Base-by-base conservation (phyloP, 257 asterid genomes). In the Petrea volubilis region DNA sequence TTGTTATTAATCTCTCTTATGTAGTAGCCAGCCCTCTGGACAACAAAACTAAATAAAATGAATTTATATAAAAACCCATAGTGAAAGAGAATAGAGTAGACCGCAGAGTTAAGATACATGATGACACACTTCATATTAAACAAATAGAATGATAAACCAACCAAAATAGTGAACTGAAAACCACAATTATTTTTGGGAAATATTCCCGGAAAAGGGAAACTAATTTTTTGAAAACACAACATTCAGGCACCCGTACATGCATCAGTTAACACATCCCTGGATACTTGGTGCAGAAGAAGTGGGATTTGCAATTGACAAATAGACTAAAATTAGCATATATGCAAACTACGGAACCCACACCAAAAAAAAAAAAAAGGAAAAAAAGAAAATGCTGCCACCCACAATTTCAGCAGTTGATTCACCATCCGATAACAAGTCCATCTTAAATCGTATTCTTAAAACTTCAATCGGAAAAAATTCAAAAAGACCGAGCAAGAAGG, bases 21-120 rank as follows among this genome's bases (percentile, higher is more conserved):
- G 33, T 18, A 33, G 24, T 41, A 52, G 13, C 15, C 25, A 57
- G 69, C 60, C 43, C 21, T 73, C 61, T 36, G 24, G 23, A 64
- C 52, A 65, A 55, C 18, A 55, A 55, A 62, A 43, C 23, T 60
- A 52, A 51, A 10, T n/a, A n/a, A n/a, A 34, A 63, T 56, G 41
- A 47, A 67, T 18, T 24, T n/a, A 27, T 17, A 46, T 31, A 66
- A 49, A 3, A 57, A 25, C 62, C 40, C 34, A 33, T 11, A 47
- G 52, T 24, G 25, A 47, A 12, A 64, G 7, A 46, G n/a, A 25
- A n/a, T 7, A 13, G 14, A 21, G 59, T 17, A 7, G 27, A 20
- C 53, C 24, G 38, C 4, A 51, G n/a, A 59, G 24, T 57, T 24
- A 50, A 49, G 28, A 24, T 7, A 59, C 46, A 47, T 25, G 38